Base-by-base conservation (phyloP, 805 yeast genomes). In the Kodamaea laetipori region DNA sequence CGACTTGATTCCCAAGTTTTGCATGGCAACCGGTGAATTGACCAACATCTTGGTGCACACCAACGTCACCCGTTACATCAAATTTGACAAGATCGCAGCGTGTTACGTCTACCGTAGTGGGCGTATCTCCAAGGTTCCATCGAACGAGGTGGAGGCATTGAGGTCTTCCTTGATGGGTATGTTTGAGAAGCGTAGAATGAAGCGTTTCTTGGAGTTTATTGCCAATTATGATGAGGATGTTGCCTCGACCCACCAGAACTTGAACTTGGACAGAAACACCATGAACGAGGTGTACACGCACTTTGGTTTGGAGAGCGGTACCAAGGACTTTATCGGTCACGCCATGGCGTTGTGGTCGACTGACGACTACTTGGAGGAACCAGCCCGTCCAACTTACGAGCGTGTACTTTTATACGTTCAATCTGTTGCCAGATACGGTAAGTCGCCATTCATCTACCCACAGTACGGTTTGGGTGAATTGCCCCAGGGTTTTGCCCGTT, bases 401-500 rank as follows among this genome's bases (percentile, higher is more conserved):
- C 77, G 98, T 64, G 81, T 94, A 44, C 66, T 86, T 39, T 75
- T 94, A 48, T 94, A 94, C 59, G 84, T 88, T 37, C 88, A 87
- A 55, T 86, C 96, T 10, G 95, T 94, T 48, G 94, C 96, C 21
- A 82, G 94, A 57, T 94, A 86, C 66, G 98, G 99, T 46, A 90
- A 90, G 67, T 87, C 96, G 6, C 99, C 99, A 9, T 94, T 94
- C 64, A 78, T 94, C 49, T 94, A 94, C 63, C 99, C 99, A 37
- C 73, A 92, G 58, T 94, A 94, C 61, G 99, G 99, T 6, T 77
- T 94, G 46, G 99, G 99, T 41, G 99, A 94, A 67, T 76, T 94
- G 47, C 99, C 99, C n/a, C 99, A 94, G 70, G 99, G 97, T 6
- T 94, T 94, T 72, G 97, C 98, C 8, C 80, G 99, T 63, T 79